Evolutionary conservation across 1,284 basidiomycete species (phyloP).

Genomic region (Marasmius sp.): DNA sequence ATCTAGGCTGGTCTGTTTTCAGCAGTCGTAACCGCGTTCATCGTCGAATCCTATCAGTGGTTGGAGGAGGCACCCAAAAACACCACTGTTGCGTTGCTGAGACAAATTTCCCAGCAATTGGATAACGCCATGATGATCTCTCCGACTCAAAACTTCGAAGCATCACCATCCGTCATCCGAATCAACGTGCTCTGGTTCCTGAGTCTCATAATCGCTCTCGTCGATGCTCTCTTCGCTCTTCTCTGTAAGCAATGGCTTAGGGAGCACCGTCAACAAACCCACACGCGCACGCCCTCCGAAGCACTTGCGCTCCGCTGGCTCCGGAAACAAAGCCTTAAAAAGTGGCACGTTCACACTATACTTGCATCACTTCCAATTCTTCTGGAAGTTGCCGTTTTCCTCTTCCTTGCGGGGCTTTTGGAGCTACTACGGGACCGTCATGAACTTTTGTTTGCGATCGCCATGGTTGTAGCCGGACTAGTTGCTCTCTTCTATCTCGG

Average conservation of each 20-base stretch:
- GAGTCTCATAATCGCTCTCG: slow-evolving; percentile 3
- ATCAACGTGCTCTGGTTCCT: slow-evolving; percentile 1
- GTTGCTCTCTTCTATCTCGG: background rate
- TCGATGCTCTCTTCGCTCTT: slow-evolving; percentile 3
- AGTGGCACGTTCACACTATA: background rate
- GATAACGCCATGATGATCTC: background rate
- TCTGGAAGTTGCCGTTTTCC: background rate
- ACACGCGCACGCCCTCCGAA: background rate
- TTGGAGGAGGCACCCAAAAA: background rate
- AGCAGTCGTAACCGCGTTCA: background rate
- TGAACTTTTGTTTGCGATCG: background rate
- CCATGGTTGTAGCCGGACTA: background rate
- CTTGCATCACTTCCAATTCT: background rate
- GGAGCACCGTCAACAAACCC: slow-evolving; percentile 1
- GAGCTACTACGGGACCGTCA: slow-evolving; percentile 1
- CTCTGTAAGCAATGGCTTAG: slow-evolving; percentile 13
- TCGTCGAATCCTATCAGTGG: background rate
- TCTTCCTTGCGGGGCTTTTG: slow-evolving; percentile 2
- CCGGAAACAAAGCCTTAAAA: background rate
- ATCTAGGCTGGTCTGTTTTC: background rate
- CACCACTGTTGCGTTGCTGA: background rate
- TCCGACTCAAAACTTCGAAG: background rate
- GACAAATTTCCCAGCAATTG: background rate
- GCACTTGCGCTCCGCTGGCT: background rate
- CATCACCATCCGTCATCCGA: background rate